Percentiles rank a stretch among this genome's conserved stretches.
Evolutionary conservation across 83 land plant species (phyloP).

Genomic region (Diphasiastrum complanatum): DNA sequence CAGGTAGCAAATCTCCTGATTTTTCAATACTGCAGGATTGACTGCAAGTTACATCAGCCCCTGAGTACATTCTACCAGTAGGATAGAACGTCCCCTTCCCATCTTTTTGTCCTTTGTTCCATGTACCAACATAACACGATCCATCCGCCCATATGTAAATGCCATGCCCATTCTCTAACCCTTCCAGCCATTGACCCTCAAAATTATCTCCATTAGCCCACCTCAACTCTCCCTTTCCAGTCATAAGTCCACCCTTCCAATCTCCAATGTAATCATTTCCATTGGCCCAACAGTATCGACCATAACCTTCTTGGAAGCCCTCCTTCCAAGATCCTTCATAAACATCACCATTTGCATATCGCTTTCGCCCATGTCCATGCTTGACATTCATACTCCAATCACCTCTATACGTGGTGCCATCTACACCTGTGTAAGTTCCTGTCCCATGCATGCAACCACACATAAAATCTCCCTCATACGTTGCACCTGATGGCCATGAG

Average conservation of each 20-base stretch:
- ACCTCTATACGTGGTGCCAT: conserved; percentile 18
- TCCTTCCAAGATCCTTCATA: conserved; percentile 22
- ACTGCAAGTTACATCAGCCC: not conserved
- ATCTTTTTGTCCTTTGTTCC: conserved; percentile 24
- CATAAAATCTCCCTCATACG: conserved; percentile 22
- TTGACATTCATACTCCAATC: conserved; percentile 22
- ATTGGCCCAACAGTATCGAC: conserved; percentile 21
- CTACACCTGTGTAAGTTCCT: conserved; percentile 12
- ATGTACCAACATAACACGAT: conserved; percentile 23
- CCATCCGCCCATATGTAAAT: conserved; percentile 22
- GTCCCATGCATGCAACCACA: conserved; percentile 18
- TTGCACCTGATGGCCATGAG: conserved; percentile 27
- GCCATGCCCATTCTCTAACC: conserved; percentile 22
- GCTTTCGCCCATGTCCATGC: conserved; percentile 20
- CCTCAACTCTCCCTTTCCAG: conserved; percentile 19
- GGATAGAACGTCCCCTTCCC: conserved; percentile 26
- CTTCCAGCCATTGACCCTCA: conserved; percentile 19
- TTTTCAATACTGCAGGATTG: not conserved
- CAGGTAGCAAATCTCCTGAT: not conserved
- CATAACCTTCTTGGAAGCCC: conserved; percentile 16
- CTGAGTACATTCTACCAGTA: conserved; percentile 9
- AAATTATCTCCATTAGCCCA: conserved; percentile 20
- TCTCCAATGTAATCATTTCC: conserved; percentile 17
- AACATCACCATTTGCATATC: conserved; percentile 18
- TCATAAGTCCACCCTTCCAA: conserved; percentile 19